These are phyloP conservation scores for Cercospora sesami DNA, from an alignment of 2,329 filamentous ascomycete species.

Conservation along the genomic window DNA sequence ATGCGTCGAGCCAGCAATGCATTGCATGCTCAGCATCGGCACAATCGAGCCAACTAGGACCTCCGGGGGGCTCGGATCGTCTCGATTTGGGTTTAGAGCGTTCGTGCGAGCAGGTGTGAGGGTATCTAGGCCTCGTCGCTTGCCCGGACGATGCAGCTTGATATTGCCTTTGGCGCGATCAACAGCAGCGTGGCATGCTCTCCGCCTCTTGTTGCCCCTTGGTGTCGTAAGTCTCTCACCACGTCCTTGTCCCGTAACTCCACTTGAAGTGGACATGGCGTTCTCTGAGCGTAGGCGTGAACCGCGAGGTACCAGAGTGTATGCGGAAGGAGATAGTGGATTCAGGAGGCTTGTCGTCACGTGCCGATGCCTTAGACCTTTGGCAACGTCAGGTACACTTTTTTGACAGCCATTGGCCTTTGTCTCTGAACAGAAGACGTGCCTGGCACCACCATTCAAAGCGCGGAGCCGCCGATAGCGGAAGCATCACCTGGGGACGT, in stretches of 20 bases:
- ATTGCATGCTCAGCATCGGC: conserved; percentile 20
- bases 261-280: conserved; percentile 28
- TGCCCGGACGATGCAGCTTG: conserved; percentile 28
- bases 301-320: conserved; percentile 17
- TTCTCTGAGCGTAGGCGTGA: conserved; percentile 21
- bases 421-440: conserved; percentile 8
- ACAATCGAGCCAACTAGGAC: conserved; percentile 46
- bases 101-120: conserved; percentile 31
- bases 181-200: conserved; percentile 46
- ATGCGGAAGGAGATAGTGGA: conserved; percentile 10
- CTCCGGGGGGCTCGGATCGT: conserved; percentile 46
- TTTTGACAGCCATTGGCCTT: conserved; percentile 10
- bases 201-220: conserved; percentile 46
- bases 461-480: conserved; percentile 7
- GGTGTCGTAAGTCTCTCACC: conserved; percentile 44
- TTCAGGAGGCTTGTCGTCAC: conserved; percentile 12
- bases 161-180: conserved; percentile 33
- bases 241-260: conserved; percentile 28
- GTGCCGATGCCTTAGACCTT: conserved; percentile 8
- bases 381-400: conserved; percentile 14
- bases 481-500: background rate
- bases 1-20: conserved; percentile 20
- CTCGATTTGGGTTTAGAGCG: conserved; percentile 45
- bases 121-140: conserved; percentile 31
- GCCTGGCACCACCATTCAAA: conserved; percentile 3